Base-by-base conservation (phyloP, 495 filamentous ascomycete species). In the Xylaria sp. region DNA sequence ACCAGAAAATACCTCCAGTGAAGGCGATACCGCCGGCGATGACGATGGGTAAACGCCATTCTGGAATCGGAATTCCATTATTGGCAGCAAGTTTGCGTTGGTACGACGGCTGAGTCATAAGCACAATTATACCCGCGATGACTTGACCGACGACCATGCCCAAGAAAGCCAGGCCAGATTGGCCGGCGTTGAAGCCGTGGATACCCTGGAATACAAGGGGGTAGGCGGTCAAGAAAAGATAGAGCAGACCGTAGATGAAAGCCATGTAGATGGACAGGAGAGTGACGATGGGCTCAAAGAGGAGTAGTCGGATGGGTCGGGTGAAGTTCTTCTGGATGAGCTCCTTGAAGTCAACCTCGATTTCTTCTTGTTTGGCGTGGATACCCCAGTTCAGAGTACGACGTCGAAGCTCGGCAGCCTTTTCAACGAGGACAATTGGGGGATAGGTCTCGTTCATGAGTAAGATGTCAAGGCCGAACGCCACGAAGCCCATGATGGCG, bases 301-400 rank as follows among this genome's bases (percentile, higher is more conserved):
- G 86, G 12, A 97, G 87, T 67, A 97, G 89, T 65, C 91, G 86
- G 74, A 97, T 80, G 0, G 94, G 94, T 44, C 94, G 89, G 71
- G 84, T 87, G 79, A 96, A 94, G 80, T 97, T 97, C 86, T 95
- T 95, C 71, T 85, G 88, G 50, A 97, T 50, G 15, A 97, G 84
- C 80, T 97, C 92, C 37, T 84, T 79, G 72, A 97, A 85, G 80
- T 96, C 91, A 66, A 98, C 86, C 78, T 97, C 93, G 72, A 97
- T 94, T 82, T 97, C 93, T 77, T 97, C 94, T 79, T 97, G 93
- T 77, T 94, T 97, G 58, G 94, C 93, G 81, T 97, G 93, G 72
- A 97, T 97, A 57, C 93, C 94, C 93, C 94, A 97, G 82, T 97
- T 97, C 77, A 89, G 88, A 8, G 94, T 97, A 55, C 91, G 82